Conservation (phyloP, 306 rosid species). For the Castanospermum australe region DNA sequence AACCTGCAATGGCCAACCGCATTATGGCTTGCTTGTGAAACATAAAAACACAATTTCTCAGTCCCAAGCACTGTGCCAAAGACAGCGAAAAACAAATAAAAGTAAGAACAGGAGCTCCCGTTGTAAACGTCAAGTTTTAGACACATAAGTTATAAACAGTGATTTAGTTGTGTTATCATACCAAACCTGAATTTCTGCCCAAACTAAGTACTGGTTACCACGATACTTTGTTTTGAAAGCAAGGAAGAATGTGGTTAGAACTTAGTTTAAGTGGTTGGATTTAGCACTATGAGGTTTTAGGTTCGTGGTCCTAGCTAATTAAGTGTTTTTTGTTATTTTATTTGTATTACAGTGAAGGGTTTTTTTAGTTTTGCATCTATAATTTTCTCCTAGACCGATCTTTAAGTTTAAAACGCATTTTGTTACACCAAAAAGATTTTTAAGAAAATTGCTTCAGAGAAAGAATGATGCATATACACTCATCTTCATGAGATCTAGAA, state of each 20-base stretch:
- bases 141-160: background rate
- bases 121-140: slow-evolving; percentile 10
- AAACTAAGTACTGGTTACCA: slow-evolving; percentile 13
- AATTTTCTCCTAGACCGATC: background rate
- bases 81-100: background rate
- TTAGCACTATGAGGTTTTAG: too few relatives aligned
- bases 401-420: background rate
- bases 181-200: background rate
- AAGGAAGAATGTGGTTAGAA: slow-evolving; percentile 32
- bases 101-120: background rate
- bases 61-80: background rate
- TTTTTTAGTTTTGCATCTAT: background rate
- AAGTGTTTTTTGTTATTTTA: background rate
- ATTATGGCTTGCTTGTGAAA: slow-evolving; percentile 9
- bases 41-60: background rate
- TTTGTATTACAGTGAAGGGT: background rate
- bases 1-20: slow-evolving; percentile 8
- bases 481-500: too few relatives aligned
- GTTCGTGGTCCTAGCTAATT: background rate
- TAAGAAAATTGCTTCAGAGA: too few relatives aligned
- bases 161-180: slow-evolving; percentile 8
- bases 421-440: background rate
- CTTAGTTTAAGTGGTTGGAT: slow-evolving; percentile 8
- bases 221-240: slow-evolving; percentile 26
- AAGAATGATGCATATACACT: background rate